phyloP scores from a whole-genome alignment of 306 rosid genomes.

The Cucurbita moschata region DNA sequence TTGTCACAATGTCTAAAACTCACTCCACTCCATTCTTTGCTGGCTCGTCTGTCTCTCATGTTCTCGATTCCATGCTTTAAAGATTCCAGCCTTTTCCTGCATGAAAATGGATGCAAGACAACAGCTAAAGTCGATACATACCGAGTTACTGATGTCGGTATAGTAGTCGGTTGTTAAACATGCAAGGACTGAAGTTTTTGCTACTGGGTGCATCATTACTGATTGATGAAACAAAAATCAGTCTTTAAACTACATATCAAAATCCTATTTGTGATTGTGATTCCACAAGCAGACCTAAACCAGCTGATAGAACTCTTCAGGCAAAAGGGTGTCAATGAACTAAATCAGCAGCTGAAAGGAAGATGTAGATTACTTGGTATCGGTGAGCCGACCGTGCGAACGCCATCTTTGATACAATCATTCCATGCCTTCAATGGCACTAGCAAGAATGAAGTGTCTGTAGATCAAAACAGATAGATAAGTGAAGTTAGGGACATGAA shows the following conservation, averaged over 20 bases:
- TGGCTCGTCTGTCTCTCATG: too few species aligned
- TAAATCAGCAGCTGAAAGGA: constrained; percentile 10
- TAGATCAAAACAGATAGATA: neutral
- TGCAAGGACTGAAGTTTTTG: neutral
- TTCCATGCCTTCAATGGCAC: constrained; percentile 71
- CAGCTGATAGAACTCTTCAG: neutral
- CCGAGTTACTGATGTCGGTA: neutral
- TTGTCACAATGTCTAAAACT: too few species aligned
- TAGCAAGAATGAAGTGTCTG: constrained; percentile 90
- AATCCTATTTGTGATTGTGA: too few species aligned
- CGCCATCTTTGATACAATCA: constrained; percentile 94
- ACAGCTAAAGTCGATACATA: constrained; percentile 3
- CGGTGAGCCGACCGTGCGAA: constrained; percentile 77
- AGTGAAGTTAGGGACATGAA: neutral
- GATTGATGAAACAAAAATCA: neutral
- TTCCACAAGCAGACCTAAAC: neutral
- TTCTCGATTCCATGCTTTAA: constrained; percentile 22
- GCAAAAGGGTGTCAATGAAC: neutral
- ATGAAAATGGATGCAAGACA: constrained; percentile 6
- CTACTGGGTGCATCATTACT: neutral
- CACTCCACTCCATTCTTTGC: too few species aligned
- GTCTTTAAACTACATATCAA: too few species aligned
- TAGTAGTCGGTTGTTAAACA: neutral
- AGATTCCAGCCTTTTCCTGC: constrained; percentile 66
- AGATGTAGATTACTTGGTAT: constrained; percentile 46